Evolutionary conservation across 768 basidiomycete species (phyloP), one percentile per base, ranked within the genome.

Genomic region (Cystoderma amianthinum): DNA sequence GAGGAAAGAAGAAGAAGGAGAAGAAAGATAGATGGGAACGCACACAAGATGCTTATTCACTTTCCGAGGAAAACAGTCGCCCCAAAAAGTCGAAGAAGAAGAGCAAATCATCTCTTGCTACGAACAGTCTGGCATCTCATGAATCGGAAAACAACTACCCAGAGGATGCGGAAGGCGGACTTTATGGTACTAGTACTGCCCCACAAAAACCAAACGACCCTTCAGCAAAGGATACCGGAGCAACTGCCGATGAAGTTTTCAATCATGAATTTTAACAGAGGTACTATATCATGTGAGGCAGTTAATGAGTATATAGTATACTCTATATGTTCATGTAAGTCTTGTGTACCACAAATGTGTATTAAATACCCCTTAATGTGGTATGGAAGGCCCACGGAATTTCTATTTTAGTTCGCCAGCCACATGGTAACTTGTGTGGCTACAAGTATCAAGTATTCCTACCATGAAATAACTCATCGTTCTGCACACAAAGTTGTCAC

Each of bases 11-110:
- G 61, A 80, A 83, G 63, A 82, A 81, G 51, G 76, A 76, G 39
- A 91, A 89, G 74, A 90, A 91, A 60, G 89, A 92, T 52, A 69
- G 89, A 44, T 91, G 84, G 83, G 87, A 82, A 44, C 71, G 84
- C 60, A 90, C 88, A 22, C 86, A 89, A 60, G 89, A 92, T 57
- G 89, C 88, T 23, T 84, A 90, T 52, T 68, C 65, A 52, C 62
- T 75, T 52, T 76, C 66, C 51, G 68, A 63, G 44, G 69, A 64
- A 47, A 62, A 57, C 37, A 56, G 58, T 39, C 60, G 54, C 50
- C 72, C 65, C 54, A 71, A 66, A 55, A 85, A 75, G 66, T 74
- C 66, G 46, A 85, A 80, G 66, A 81, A 76, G 63, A 76, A 74
- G 56, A 71, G 65, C 48, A 69, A 65, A 45, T 65, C 72, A 15